phyloP scores from a whole-genome alignment of 2,329 filamentous ascomycete genomes.

The Amesomyces nigricolor region DNA sequence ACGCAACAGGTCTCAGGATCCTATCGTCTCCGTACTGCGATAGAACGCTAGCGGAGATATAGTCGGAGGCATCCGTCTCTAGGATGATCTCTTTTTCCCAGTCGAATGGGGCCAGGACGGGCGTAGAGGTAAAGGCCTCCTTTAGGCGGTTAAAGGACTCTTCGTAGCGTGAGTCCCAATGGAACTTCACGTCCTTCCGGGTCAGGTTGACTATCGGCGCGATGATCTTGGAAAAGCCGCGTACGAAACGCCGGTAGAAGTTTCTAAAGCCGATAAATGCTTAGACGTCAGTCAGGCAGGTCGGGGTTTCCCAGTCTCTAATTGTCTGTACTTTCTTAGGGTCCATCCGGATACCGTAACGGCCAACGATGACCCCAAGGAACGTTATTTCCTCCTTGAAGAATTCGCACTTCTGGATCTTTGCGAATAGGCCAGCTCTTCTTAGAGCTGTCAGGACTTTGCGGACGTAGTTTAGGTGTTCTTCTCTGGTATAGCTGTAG shows the following conservation, averaged over 20 bases:
- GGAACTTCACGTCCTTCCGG: background rate
- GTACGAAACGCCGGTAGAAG: slow-evolving; percentile 5
- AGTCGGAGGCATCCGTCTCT: background rate
- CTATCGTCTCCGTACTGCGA: background rate
- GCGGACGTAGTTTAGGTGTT: background rate
- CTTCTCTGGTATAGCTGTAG: background rate
- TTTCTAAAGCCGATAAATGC: slow-evolving; percentile 3
- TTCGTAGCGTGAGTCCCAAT: background rate
- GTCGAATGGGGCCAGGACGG: background rate
- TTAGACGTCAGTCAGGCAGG: background rate
- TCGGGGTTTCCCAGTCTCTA: background rate
- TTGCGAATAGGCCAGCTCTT: background rate
- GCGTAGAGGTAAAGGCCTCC: background rate
- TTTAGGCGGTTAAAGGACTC: background rate
- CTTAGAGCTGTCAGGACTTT: slow-evolving; percentile 2
- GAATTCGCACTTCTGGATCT: background rate
- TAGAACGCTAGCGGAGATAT: background rate
- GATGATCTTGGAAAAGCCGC: background rate
- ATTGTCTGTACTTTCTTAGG: background rate
- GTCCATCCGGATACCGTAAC: background rate
- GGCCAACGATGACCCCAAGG: background rate
- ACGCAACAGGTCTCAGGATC: background rate
- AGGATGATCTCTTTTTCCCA: background rate
- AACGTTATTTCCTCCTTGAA: background rate
- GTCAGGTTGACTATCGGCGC: background rate